Base-by-base conservation (phyloP, 345 rosid genomes). In the Litchi chinensis region DNA sequence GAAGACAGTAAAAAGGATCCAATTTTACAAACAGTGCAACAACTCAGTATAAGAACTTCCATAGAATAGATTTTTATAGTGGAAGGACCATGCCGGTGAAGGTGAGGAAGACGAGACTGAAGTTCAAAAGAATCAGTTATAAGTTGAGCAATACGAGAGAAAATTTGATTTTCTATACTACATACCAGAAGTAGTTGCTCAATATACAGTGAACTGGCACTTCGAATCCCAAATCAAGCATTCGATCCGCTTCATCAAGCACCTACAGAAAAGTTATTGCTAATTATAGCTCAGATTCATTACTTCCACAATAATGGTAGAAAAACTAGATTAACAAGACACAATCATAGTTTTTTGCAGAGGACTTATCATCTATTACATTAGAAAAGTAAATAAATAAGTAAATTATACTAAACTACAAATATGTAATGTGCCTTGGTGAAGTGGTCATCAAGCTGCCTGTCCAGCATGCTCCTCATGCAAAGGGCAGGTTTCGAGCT, bases 151-250 rank as follows among this genome's bases (percentile, higher is more conserved):
- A 64, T 59, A 75, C 28, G 16, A 79, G 48, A 76, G 40, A 5
- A n/a, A n/a, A n/a, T n/a, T n/a, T n/a, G n/a, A n/a, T n/a, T n/a
- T 73, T 74, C 28, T 15, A 69, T 26, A 52, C 48, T 10, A 89
- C 90, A 73, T 87, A 88, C 98, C 92, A 75, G 89, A 26, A 26
- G 28, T 81, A 9, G 96, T 94, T 89, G 86, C 98, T 87, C 87
- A 94, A 72, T 83, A 96, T 96, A 81, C 89, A 79, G 72, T 95
- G 92, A 73, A 94, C 99, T 77, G 92, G 95, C 80, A 90, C 91
- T 83, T 95, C 94, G 70, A 96, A 96, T 80, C 99, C 98, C 99
- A 96, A 88, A 86, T 96, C 99, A 85, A 96, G 99, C 99, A 96
- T 96, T 83, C 98, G 84, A 87, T 96, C 98, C 16, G 99, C 98